Base-by-base conservation (phyloP, 768 basidiomycete genomes). In the Mycena vulgaris region DNA sequence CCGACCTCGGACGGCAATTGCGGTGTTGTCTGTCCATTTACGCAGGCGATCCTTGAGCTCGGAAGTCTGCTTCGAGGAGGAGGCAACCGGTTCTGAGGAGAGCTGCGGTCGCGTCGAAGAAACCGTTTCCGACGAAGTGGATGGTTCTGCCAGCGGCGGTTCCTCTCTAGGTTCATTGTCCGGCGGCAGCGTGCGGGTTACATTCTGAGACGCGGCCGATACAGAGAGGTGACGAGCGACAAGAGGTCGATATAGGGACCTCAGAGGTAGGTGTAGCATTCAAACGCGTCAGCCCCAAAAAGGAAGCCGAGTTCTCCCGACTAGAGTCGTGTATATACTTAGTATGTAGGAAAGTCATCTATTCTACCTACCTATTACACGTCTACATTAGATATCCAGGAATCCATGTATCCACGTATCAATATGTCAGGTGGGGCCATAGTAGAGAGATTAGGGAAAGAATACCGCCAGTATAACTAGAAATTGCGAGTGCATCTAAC, bases 21-120 rank as follows among this genome's bases (percentile, higher is more conserved):
- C 80, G 30, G 84, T 81, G 40, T 82, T 79, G 58, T 85, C 83
- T 49, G 88, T 79, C 90, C 89, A 90, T 58, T 87, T 84, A 69
- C 79, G 83, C 65, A 84, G 66, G 58, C 76, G 78, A 35, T 68
- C 74, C 42, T 83, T 82, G 64, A 89, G 66, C 53, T 84, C 76
- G 51, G 82, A 76, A 11, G 75, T 45, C 31, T 75, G 55, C 16
- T 68, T 65, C 45, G 78, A 61, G 33, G 75, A 74, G 31, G 68
- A 71, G 28, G 76, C 62, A 25, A 47, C 57, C n/a, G 66, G 40
- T 27, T 64, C 61, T 19, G 27, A 19, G 47, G 33, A 17, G 17
- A 23, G 35, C 25, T 23, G 42, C 11, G 68, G 48, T 25, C n/a
- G n/a, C 31, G 58, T 17, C 23, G 47, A 1, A 25, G 23, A 25